Evolutionary conservation across 192 early-diverging fungal species (phyloP), one percentile per base, ranked within the genome.

Genomic region (Entomortierella beljakovae): DNA sequence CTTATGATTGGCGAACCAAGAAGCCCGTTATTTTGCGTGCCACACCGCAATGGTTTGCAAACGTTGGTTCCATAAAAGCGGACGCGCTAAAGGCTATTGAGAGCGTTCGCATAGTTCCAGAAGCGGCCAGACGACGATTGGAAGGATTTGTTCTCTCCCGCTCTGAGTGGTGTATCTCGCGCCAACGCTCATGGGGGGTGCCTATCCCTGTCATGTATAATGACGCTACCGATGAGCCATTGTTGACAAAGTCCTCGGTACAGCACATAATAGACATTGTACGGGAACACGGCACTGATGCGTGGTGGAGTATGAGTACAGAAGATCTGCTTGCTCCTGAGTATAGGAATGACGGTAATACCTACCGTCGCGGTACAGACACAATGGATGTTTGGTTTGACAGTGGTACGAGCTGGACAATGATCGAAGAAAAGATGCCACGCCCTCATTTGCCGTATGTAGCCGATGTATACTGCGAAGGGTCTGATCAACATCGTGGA

Each of bases 311-410:
- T 37, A 75, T 86, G 54, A 71, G 84, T 23, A 87, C 86, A 3
- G 91, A 89, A 16, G 82, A 85, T 37, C 37, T 87, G 4, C 62
- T 94, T 38, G 88, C 86, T 1, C 89, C 90, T 11, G 67, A 86
- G 60, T 90, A 90, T 61, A 82, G 65, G 20, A 53, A 68, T 6
- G 59, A 84, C 52, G 88, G 89, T 9, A 85, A 84, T 33, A 59
- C 13, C 0, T 93, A 90, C 46, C 71, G 75, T 32, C 81, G 80
- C 52, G 92, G 93, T 16, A 80, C 70, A n/a, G 93, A 94, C 64
- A 94, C 92, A 1, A 93, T 94, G 93, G 93, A 94, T 57, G 93
- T 94, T n/a, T 94, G 93, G 92, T 94, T 94, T 59, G 93, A 94
- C 70, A 92, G 90, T 63, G 93, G 93, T 7, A 90, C 88, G 35